Conservation (phyloP, 352 stramenopile genomes). For the Aphanomyces stellatus region DNA sequence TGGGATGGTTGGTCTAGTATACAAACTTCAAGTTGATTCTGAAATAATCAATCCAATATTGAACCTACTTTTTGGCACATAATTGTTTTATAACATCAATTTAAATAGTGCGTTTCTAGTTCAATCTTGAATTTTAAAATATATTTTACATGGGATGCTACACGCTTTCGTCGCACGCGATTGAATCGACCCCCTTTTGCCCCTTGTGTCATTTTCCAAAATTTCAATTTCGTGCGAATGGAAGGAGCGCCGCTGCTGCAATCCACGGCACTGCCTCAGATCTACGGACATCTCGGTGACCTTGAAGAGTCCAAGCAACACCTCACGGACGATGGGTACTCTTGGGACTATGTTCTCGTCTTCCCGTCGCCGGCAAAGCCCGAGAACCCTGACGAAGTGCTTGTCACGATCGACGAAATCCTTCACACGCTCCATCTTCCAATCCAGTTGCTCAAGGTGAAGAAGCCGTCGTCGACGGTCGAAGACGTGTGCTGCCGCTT, state of each 20-base stretch:
- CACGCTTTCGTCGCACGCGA: no score
- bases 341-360: neutral
- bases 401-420: neutral
- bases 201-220: no score
- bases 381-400: neutral
- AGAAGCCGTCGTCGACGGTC: neutral
- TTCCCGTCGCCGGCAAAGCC: neutral
- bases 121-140: no score
- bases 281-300: neutral
- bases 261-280: neutral
- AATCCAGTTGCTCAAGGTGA: neutral
- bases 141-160: no score
- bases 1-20: no score
- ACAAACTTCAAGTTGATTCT: no score
- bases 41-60: no score
- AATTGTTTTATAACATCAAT: no score
- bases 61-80: no score
- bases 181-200: no score
- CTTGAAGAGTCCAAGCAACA: neutral
- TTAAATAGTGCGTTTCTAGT: no score
- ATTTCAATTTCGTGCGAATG: no score
- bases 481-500: conserved; percentile 23
- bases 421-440: neutral
- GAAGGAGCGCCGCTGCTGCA: neutral
- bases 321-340: neutral